Evolutionary conservation across 495 filamentous ascomycete genomes (phyloP), one percentile per base, ranked within the genome.

Genomic region (Cudoniella acicularis): DNA sequence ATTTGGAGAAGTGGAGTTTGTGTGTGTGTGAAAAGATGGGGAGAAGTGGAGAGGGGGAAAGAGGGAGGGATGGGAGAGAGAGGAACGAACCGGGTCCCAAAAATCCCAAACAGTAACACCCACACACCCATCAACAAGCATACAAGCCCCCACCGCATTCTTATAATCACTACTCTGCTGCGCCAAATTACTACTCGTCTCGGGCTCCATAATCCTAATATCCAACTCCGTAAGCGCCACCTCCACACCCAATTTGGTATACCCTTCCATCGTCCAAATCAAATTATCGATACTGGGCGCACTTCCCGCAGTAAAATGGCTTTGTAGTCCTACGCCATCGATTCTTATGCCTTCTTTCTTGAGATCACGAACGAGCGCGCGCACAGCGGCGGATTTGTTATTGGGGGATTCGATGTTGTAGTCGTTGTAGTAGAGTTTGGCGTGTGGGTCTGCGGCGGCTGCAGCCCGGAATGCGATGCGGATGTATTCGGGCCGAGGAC

Each of bases 91-190:
- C n/a, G 61, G 72, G 43, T 80, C 77, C 30, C 72, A 72, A 40
- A 72, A 78, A 55, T 78, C 87, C 88, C 87, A 90, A 22, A 86
- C 75, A 4, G 85, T 90, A 25, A 90, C 73, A 3, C 87, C 88
- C 2, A 88, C 77, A 64, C 88, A 92, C 9, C 43, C 63, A n/a
- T 73, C 53, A 0, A 81, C 76, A 49, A 78, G 72, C 17, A 84
- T 62, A 62, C 88, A 91, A 0, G 84, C 83, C n/a, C 67, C 72
- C 13, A 83, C 78, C 16, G 74, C 61, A 46, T 66, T 73, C 21
- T 61, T 49, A 61, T 88, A 91, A 57, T 81, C 82, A 10, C 71
- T 73, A 20, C 72, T 74, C 73, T 90, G 87, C 70, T 81, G 75
- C 11, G 67, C 64, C 18, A 85, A 71, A 54, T 77, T 75, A 3